Evolutionary conservation across 1,139 yeast genomes (phyloP).

Genomic region (Protomyces inouyei): DNA sequence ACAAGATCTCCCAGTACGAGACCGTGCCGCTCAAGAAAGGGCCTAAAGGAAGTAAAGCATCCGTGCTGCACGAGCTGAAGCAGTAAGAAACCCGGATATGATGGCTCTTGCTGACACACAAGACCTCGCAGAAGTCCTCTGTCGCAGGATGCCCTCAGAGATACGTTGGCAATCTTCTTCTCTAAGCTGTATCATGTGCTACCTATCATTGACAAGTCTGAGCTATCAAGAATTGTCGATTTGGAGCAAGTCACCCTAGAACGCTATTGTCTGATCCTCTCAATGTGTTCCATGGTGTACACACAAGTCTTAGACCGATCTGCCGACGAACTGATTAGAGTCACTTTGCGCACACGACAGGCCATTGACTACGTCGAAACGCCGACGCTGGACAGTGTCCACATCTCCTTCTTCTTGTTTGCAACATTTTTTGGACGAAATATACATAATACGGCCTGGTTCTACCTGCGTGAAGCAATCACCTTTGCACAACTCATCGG

Average conservation of each 20-base stretch:
- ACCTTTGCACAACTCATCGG: slow-evolving; percentile 32
- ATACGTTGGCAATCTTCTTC: slow-evolving; percentile 16
- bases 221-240: neutral
- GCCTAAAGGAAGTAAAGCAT: slow-evolving; percentile 21
- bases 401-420: slow-evolving; percentile 33
- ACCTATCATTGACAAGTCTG: slow-evolving; percentile 10
- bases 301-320: slow-evolving; percentile 29
- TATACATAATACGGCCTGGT: slow-evolving; percentile 30
- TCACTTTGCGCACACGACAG: slow-evolving; percentile 29
- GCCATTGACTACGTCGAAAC: slow-evolving; percentile 30
- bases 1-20: neutral
- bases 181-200: slow-evolving; percentile 14
- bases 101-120: neutral
- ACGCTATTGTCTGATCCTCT: slow-evolving; percentile 29
- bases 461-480: slow-evolving; percentile 34
- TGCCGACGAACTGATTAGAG: slow-evolving; percentile 26
- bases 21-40: slow-evolving; percentile 20
- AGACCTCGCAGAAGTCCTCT: slow-evolving; percentile 4
- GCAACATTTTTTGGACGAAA: slow-evolving; percentile 29
- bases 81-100: neutral
- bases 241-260: slow-evolving; percentile 13
- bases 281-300: slow-evolving; percentile 33
- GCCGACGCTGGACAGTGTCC: slow-evolving; percentile 28
- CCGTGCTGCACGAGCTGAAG: slow-evolving; percentile 12
- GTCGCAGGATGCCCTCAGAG: slow-evolving; percentile 2